These are phyloP conservation scores for Cetraspora pellucida DNA, from an alignment of 192 early-diverging fungal genomes.

Conservation along the genomic window DNA sequence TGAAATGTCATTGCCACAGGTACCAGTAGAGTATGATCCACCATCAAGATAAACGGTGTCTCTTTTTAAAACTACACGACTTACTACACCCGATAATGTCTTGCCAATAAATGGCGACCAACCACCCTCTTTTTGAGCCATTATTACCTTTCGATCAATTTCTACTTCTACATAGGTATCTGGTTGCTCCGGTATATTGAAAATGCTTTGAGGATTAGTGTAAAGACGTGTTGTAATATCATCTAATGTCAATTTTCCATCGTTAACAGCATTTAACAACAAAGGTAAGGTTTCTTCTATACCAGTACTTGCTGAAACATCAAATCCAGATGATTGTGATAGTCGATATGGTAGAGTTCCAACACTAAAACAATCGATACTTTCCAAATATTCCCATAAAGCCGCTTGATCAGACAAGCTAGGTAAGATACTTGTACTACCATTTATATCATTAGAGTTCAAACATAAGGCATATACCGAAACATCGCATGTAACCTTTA, in stretches of 20 bases:
- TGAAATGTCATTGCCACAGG: slow-evolving; percentile 53
- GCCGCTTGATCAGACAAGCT: slow-evolving; percentile 65
- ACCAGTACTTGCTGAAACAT: slow-evolving; percentile 49
- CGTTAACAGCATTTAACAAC: slow-evolving; percentile 79
- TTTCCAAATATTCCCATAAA: slow-evolving; percentile 78
- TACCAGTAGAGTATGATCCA: slow-evolving; percentile 44
- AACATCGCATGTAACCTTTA: slow-evolving; percentile 93
- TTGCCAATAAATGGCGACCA: slow-evolving; percentile 62
- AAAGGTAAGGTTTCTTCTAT: slow-evolving; percentile 74
- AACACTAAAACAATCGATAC: slow-evolving; percentile 92
- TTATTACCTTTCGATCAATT: slow-evolving; percentile 68
- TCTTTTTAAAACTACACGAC: slow-evolving; percentile 89
- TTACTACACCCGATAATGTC: slow-evolving; percentile 70
- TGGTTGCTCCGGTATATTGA: slow-evolving; percentile 87
- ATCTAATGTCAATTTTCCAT: slow-evolving; percentile 74
- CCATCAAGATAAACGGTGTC: slow-evolving; percentile 89
- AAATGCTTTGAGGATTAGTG: slow-evolving; percentile 87
- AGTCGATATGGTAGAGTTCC: slow-evolving; percentile 70
- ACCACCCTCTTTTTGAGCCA: slow-evolving; percentile 40
- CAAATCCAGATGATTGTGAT: slow-evolving; percentile 55
- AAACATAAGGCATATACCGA: slow-evolving; percentile 84
- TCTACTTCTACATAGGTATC: slow-evolving; percentile 97
- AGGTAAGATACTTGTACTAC: slow-evolving; percentile 49
- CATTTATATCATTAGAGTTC: slow-evolving; percentile 47
- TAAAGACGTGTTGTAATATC: slow-evolving; percentile 79